Evolutionary conservation across 768 basidiomycete genomes (phyloP).

Genomic region (Suillus americanus): DNA sequence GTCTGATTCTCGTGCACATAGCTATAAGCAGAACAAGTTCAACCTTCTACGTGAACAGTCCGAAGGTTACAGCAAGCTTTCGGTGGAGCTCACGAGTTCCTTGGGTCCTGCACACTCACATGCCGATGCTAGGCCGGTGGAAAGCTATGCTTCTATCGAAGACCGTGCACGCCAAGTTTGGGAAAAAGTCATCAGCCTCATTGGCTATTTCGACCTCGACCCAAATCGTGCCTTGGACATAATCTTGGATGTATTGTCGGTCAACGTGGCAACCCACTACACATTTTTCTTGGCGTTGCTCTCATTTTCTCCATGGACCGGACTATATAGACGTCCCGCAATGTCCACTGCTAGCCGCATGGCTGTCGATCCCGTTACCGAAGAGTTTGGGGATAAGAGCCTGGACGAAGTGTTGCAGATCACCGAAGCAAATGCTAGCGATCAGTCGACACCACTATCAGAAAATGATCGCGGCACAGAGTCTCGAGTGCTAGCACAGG

Average conservation of each 20-base stretch:
- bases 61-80: constrained; percentile 94
- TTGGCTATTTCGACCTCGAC: constrained; percentile 96
- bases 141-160: constrained; percentile 55
- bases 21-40: constrained; percentile 98
- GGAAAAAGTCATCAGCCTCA: constrained; percentile 84
- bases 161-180: constrained; percentile 69
- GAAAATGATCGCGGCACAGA: constrained; percentile 29
- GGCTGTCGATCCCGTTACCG: constrained; percentile 37
- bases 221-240: constrained; percentile 93
- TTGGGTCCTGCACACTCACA: constrained; percentile 75
- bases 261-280: constrained; percentile 79
- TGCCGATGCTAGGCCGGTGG: constrained; percentile 62
- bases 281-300: constrained; percentile 87
- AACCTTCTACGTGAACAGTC: constrained; percentile 96
- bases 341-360: constrained; percentile 32
- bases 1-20: constrained; percentile 29
- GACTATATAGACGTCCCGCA: constrained; percentile 38
- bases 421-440: constrained; percentile 39
- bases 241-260: constrained; percentile 87
- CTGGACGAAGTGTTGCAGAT: constrained; percentile 66
- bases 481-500: constrained; percentile 77
- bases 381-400: constrained; percentile 53
- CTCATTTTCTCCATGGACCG: constrained; percentile 86
- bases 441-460: constrained; percentile 7
- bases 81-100: constrained; percentile 76